Base-by-base conservation (phyloP, 2,329 filamentous ascomycete genomes). In the Chaetomiaceae sp. region DNA sequence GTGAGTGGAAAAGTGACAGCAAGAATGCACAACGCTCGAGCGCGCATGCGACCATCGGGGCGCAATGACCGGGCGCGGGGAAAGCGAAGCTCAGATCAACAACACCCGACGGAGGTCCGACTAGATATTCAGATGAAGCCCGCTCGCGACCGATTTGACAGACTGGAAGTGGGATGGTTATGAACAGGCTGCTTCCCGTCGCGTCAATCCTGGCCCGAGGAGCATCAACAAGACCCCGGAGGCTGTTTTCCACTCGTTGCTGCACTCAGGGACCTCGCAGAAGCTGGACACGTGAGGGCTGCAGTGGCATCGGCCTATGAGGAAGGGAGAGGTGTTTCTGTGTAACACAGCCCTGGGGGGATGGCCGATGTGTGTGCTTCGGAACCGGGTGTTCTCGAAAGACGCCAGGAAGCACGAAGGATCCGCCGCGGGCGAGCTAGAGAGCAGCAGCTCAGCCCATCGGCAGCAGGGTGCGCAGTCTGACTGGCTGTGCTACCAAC, bases 241-340 rank as follows among this genome's bases (percentile, higher is more conserved):
- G 14, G 27, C 27, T 11, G 27, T 29, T 29, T 29, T 14, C 27
- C 27, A 29, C 27, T 24, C 27, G 38, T 7, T 12, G 38, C 38
- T 39, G 45, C 42, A 39, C 24, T 19, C 36, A 40, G 30, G 24
- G 32, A 33, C 46, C 18, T 12, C 8, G 26, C 30, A 33, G 29
- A 37, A 18, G 22, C 10, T 33, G 26, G 29, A 50, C 44, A 47
- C 44, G 44, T 50, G 48, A 40, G 43, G 30, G 22, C 14, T 43
- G 36, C 48, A 50, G 36, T 35, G 48, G 30, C 29, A 50, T 45
- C 34, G 27, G 8, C 39, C n/a, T 38, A 18, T 48, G 42, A 33
- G 37, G 15, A 19, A n/a, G n/a, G n/a, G n/a, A n/a, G n/a, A n/a
- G n/a, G n/a, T n/a, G n/a, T n/a, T n/a, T n/a, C n/a, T n/a, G n/a